Conservation (phyloP, 2,329 filamentous ascomycete species). For the Erysiphe pulchra region DNA sequence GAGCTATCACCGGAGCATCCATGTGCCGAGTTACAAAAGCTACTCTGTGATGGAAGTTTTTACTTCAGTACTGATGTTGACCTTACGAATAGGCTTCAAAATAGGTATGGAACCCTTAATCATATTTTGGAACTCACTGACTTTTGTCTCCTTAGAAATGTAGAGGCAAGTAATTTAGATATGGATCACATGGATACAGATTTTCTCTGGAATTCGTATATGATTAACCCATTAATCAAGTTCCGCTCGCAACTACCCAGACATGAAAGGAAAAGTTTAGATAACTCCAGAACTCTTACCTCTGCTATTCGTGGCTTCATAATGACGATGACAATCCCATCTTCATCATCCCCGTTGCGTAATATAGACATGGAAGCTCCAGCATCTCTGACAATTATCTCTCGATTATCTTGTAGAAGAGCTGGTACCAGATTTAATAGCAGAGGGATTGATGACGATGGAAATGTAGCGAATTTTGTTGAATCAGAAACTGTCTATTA, state of each 20-base stretch:
- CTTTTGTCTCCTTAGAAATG: slow-evolving; percentile 24
- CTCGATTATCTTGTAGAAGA: slow-evolving; percentile 66
- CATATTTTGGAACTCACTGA: slow-evolving; percentile 2
- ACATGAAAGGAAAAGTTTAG: slow-evolving; percentile 53
- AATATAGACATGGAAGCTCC: slow-evolving; percentile 43
- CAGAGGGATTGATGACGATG: slow-evolving; percentile 91
- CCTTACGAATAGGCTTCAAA: slow-evolving; percentile 74
- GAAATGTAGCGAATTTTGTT: slow-evolving; percentile 96
- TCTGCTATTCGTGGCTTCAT: slow-evolving; percentile 89
- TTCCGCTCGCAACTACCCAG: slow-evolving; percentile 63
- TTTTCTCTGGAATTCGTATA: slow-evolving; percentile 95
- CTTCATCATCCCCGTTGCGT: slow-evolving; percentile 44
- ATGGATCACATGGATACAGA: slow-evolving; percentile 81
- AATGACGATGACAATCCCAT: slow-evolving; percentile 61
- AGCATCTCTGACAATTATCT: slow-evolving; percentile 70
- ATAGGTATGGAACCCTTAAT: slow-evolving; percentile 28
- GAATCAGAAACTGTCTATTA: slow-evolving; percentile 88
- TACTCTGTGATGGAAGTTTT: slow-evolving; percentile 79
- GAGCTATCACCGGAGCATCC: slow-evolving; percentile 63
- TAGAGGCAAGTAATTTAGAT: slow-evolving; percentile 56
- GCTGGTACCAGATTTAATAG: slow-evolving; percentile 92
- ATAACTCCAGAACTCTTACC: slow-evolving; percentile 66
- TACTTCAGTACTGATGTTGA: slow-evolving; percentile 99
- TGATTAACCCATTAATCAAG: slow-evolving; percentile 78
- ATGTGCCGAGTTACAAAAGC: slow-evolving; percentile 71